Conservation (phyloP, 83 land plant genomes). For the Isoetes engelmannii region DNA sequence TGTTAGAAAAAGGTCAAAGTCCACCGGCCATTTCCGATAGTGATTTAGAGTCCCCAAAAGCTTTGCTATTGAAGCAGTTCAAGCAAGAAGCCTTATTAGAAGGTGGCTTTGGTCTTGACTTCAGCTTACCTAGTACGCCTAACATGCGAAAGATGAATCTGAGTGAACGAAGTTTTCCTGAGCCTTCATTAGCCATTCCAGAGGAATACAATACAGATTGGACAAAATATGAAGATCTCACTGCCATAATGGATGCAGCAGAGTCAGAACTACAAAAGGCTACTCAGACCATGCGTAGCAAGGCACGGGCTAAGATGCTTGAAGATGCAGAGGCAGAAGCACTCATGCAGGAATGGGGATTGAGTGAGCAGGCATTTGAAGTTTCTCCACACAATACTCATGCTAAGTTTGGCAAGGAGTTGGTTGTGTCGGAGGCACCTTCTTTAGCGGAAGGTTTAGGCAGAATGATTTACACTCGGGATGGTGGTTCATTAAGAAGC, state of each 20-base stretch:
- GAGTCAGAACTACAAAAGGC: conserved; percentile 38
- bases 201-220: too few species aligned
- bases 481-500: conserved; percentile 68
- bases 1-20: neutral
- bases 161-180: too few species aligned
- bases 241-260: conserved; percentile 31
- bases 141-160: too few species aligned
- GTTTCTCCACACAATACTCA: conserved; percentile 35
- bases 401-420: conserved; percentile 33
- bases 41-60: neutral
- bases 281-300: conserved; percentile 31
- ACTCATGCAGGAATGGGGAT: conserved; percentile 70
- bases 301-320: conserved; percentile 49
- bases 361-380: conserved; percentile 54
- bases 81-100: neutral
- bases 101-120: neutral
- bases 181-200: too few species aligned
- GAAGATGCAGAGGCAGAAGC: conserved; percentile 72
- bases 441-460: conserved; percentile 63
- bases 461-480: conserved; percentile 46
- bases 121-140: neutral
- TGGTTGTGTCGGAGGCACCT: conserved; percentile 40
- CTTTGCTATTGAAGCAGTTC: neutral
- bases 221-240: conserved; percentile 28
- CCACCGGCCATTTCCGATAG: neutral